A percentile compares a stretch with the other conserved stretches of the same genome.
Conservation (phyloP, 768 basidiomycete genomes). For the Termitomyces sp. region DNA sequence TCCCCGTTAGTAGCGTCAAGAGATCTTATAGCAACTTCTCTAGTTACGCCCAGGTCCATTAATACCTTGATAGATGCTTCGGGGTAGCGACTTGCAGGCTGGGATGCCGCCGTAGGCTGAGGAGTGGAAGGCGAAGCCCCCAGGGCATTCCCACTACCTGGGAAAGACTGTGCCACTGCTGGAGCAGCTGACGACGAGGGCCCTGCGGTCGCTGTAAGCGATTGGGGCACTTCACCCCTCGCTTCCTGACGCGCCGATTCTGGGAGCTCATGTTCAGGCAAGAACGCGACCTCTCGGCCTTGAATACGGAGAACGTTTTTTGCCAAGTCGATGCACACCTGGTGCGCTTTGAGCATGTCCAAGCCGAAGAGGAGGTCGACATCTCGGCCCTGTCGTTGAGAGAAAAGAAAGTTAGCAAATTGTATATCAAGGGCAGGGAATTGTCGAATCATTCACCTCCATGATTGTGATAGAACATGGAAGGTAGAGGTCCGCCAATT, state of each 20-base stretch:
- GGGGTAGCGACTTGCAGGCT: conserved; percentile 34
- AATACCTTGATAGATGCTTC: conserved; percentile 64
- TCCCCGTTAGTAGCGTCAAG: conserved; percentile 83
- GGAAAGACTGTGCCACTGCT: conserved; percentile 39
- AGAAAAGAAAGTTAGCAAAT: neutral
- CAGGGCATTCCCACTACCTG: conserved; percentile 65
- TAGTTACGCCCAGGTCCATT: conserved; percentile 71
- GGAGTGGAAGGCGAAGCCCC: conserved; percentile 37
- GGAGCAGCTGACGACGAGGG: conserved; percentile 10
- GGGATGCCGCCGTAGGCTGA: conserved; percentile 19
- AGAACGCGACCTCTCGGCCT: conserved; percentile 82
- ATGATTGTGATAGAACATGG: conserved; percentile 94
- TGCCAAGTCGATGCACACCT: conserved; percentile 91
- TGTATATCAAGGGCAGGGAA: neutral
- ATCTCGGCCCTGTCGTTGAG: conserved; percentile 60
- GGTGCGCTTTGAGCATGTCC: conserved; percentile 99
- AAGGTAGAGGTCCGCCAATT: conserved; percentile 76
- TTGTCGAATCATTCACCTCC: conserved; percentile 62
- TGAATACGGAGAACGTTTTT: conserved; percentile 92
- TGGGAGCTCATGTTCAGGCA: conserved; percentile 93
- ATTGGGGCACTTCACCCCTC: conserved; percentile 21
- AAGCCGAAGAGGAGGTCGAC: conserved; percentile 96
- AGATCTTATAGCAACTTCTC: conserved; percentile 73
- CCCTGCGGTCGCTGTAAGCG: conserved; percentile 12
- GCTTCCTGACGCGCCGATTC: conserved; percentile 54